Base-by-base conservation (phyloP, 441 rosid species). In the Flueggea neowawraea region DNA sequence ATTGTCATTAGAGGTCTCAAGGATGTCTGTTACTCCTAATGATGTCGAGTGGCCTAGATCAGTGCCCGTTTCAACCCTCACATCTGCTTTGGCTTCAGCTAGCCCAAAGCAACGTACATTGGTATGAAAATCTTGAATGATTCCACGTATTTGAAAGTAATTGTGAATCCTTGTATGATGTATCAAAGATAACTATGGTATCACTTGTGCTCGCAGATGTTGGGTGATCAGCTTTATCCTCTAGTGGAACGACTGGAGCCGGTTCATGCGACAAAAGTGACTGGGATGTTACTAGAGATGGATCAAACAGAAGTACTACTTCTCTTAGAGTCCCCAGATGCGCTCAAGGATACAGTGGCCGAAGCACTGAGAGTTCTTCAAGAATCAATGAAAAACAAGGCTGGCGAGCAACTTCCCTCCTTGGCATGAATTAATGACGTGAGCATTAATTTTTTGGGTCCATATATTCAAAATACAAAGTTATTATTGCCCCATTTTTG, bases 211-310 rank as follows among this genome's bases (percentile, higher is more conserved):
- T 47, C 55, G 45, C 68, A 85, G 90, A 84, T 87, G 72, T 78
- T 90, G 6, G 96, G 94, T 10, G 91, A 82, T 48, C 80, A 81
- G 32, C 85, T 90, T 28, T 90, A 64, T 74, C 95, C 95, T 39
- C 78, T 83, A 5, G 96, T 90, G 66, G 69, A 76, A 56, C 68
- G 67, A 52, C 75, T 83, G 5, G 84, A 83, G 72, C 88, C 87
- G 12, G 77, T 66, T 13, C 71, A 80, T 14, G 83, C 53, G 6
- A 79, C 79, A 0, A 91, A 91, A 75, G 88, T 91, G 15, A 91
- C 97, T 0, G 96, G 96, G 12, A 91, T 91, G 94, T 58, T 91
- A 66, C 67, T 91, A 60, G 97, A 88, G 84, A 91, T 91, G 96
- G 96, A 91, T 52, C 91, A 86, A 47, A 76, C 88, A 0, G 97